phyloP scores from a whole-genome alignment of 2,329 filamentous ascomycete species.

The Monilinia vaccinii-corymbosi region DNA sequence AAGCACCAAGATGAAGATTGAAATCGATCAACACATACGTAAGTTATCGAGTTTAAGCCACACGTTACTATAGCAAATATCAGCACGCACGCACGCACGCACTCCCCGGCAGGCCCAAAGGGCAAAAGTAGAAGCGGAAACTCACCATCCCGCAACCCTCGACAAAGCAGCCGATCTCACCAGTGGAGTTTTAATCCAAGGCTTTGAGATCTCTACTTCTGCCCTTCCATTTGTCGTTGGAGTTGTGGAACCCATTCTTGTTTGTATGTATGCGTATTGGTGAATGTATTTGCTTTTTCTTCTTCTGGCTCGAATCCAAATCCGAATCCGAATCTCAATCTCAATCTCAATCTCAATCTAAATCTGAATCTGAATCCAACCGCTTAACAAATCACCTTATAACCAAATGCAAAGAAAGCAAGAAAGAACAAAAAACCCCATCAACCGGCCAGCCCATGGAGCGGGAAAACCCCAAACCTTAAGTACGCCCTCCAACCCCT shows the following conservation, averaged over 20 bases:
- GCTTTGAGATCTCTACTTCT: constrained; percentile 7
- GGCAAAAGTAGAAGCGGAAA: neutral
- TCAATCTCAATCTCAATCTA: neutral
- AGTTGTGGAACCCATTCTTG: constrained; percentile 2
- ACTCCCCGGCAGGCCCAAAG: too few relatives aligned
- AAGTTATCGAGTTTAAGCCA: constrained; percentile 70
- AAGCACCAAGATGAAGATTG: neutral
- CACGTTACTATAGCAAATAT: constrained; percentile 38
- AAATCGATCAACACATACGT: neutral
- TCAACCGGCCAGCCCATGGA: too few relatives aligned
- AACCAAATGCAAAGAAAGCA: too few relatives aligned
- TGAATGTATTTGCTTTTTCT: neutral
- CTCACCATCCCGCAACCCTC: constrained; percentile 23
- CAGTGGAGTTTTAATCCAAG: constrained; percentile 23
- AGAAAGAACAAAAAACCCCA: too few relatives aligned
- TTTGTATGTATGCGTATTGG: neutral
- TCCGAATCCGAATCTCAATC: neutral
- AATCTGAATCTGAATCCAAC: neutral
- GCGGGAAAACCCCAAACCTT: too few relatives aligned
- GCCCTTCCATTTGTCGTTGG: neutral
- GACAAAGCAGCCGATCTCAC: constrained; percentile 22
- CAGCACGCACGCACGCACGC: neutral
- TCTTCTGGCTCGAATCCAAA: neutral
- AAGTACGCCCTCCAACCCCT: too few relatives aligned
- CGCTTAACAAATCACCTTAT: neutral